These are phyloP conservation scores for Candida frijolesensis DNA, from an alignment of 1,139 yeast species.

Conservation along the genomic window DNA sequence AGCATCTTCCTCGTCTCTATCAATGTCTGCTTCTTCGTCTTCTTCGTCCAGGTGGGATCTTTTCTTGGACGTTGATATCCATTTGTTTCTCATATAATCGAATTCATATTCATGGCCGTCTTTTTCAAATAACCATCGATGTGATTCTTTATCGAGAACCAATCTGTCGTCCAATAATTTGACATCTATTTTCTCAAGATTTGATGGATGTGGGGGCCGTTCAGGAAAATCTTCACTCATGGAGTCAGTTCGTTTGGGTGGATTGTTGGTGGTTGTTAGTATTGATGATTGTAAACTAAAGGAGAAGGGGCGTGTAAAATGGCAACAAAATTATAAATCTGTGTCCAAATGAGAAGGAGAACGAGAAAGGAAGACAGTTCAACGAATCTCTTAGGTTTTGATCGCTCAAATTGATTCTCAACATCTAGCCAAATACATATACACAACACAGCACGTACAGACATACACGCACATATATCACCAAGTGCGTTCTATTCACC, in stretches of 20 bases:
- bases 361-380: not conserved
- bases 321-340: not conserved
- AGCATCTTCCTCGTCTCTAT: conserved; percentile 26
- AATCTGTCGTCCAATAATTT: conserved; percentile 29
- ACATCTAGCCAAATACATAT: too few species aligned
- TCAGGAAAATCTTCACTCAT: conserved; percentile 20
- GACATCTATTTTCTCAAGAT: conserved; percentile 19
- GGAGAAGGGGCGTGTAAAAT: not conserved
- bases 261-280: not conserved
- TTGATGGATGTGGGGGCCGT: conserved; percentile 24
- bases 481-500: not conserved
- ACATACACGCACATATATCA: too few species aligned
- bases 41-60: not conserved
- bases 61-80: conserved; percentile 19
- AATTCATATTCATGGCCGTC: conserved; percentile 15
- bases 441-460: too few species aligned
- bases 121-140: conserved; percentile 29
- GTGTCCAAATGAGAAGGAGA: not conserved
- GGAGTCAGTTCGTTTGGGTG: not conserved
- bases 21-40: too few species aligned
- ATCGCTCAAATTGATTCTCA: too few species aligned
- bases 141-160: conserved; percentile 25
- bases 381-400: not conserved
- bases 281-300: too few species aligned
- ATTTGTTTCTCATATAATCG: conserved; percentile 8